Evolutionary conservation across 805 yeast genomes (phyloP), one percentile per base, ranked within the genome.

Genomic region (Candida vaughaniae): DNA sequence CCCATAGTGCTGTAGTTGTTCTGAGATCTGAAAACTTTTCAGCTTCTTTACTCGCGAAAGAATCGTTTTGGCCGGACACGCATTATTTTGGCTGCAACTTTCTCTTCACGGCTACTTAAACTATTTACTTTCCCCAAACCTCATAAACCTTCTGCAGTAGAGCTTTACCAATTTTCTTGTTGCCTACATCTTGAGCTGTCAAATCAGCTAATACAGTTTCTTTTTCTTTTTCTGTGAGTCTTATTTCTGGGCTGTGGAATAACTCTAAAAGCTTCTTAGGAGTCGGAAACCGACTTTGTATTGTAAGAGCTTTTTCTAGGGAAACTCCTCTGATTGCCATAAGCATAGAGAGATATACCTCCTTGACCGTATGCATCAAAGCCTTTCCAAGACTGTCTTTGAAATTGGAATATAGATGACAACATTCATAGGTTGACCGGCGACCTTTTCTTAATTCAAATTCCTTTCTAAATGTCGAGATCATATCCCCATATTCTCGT

Each of bases 291-390:
- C 70, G 55, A 14, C 66, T 65, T 58, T 90, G 97, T 7, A 93
- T 79, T 6, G 78, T 77, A 7, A 78, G 53, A 0, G 99, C 99
- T 54, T 85, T 88, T 45, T 91, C 97, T 20, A 86, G 61, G 0
- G 95, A 78, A 1, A 93, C 69, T 0, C 98, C 99, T 42, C 77
- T 73, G 2, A 85, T 73, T 3, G 89, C 76, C 83, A 89, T 78
- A 16, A 93, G 70, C 82, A 88, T 79, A 30, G 76, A 68, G 2
- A 88, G 62, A 48, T 80, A 91, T 49, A 87, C 62, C 44, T 91
- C 96, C 31, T 78, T 78, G 0, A 87, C 78, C 0, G 95, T 85
- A 51, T 75, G 66, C 66, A 82, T 64, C 17, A 76, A 77, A 2
- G 84, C 70, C 53, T 93, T 93, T 3, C 82, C 77, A 58, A 93